A percentile compares a stretch with the other conserved stretches of the same genome.
Evolutionary conservation across 208 protist genomes (phyloP).

Genomic region (Trichomonas tenax): DNA sequence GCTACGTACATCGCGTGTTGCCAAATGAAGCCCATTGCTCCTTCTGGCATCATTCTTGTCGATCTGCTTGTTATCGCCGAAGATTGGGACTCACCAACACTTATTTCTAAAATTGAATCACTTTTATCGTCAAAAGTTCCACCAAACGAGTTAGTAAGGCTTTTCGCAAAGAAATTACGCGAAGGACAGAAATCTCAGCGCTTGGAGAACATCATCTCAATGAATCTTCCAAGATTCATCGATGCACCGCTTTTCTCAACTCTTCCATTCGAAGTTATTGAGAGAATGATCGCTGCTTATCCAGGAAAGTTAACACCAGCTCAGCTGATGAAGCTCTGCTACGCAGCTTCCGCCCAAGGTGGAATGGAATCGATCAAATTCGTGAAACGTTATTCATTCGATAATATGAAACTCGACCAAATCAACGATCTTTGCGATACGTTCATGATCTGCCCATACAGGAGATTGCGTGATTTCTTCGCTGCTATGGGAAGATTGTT

Average conservation of each 20-base stretch:
- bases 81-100: not conserved
- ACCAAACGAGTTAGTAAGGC: not conserved
- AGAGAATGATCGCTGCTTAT: not conserved
- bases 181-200: not conserved
- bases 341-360: not conserved
- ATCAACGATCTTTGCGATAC: not conserved
- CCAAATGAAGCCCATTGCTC: not conserved
- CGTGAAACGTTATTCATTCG: not conserved
- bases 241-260: not conserved
- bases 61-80: not conserved
- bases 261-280: not conserved
- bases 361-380: not conserved
- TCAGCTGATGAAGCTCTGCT: not conserved
- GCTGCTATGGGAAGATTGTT: not conserved
- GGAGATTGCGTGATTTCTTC: not conserved
- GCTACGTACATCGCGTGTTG: not conserved
- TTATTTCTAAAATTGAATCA: not conserved
- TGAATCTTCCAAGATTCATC: not conserved
- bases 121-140: not conserved
- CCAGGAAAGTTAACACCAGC: not conserved
- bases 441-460: not conserved
- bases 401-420: not conserved
- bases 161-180: not conserved
- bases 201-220: not conserved
- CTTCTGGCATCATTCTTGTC: not conserved